Conservation (phyloP, 2,329 filamentous ascomycete species). For the Fusarium begoniae region DNA sequence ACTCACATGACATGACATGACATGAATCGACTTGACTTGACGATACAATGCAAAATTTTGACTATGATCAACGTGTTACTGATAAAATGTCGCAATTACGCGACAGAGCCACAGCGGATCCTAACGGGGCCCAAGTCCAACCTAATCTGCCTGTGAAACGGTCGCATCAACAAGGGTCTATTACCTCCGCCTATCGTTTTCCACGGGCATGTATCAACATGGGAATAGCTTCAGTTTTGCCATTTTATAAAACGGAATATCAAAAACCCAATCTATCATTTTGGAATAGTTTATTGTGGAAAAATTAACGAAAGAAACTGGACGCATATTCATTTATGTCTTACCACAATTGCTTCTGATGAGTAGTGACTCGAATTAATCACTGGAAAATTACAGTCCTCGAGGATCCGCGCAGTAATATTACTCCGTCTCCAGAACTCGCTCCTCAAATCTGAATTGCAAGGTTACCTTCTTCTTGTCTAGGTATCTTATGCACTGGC, state of each 20-base stretch:
- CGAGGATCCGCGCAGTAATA: background rate
- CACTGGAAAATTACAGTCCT: background rate
- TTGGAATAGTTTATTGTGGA: background rate
- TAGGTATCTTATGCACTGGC: background rate
- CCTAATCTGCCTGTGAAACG: slow-evolving; percentile 32
- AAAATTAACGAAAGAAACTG: background rate
- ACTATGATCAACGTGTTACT: background rate
- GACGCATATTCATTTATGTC: background rate
- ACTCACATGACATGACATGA: background rate
- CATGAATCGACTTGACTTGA: background rate
- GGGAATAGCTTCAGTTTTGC: slow-evolving; percentile 12
- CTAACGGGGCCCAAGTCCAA: slow-evolving; percentile 5
- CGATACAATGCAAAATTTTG: background rate
- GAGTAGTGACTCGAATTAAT: background rate
- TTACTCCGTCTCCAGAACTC: background rate
- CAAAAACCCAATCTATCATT: background rate
- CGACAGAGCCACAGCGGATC: slow-evolving; percentile 7
- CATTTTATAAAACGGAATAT: too few species aligned
- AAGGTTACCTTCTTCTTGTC: background rate
- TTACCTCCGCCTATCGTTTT: slow-evolving; percentile 7
- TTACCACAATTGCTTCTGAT: too few species aligned
- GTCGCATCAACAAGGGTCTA: slow-evolving; percentile 5
- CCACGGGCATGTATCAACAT: background rate
- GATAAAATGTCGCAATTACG: background rate
- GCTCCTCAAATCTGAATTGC: background rate